Evolutionary conservation across 2,329 filamentous ascomycete species (phyloP), one percentile per base, ranked within the genome.

Genomic region (Aspergillus tubingensis): DNA sequence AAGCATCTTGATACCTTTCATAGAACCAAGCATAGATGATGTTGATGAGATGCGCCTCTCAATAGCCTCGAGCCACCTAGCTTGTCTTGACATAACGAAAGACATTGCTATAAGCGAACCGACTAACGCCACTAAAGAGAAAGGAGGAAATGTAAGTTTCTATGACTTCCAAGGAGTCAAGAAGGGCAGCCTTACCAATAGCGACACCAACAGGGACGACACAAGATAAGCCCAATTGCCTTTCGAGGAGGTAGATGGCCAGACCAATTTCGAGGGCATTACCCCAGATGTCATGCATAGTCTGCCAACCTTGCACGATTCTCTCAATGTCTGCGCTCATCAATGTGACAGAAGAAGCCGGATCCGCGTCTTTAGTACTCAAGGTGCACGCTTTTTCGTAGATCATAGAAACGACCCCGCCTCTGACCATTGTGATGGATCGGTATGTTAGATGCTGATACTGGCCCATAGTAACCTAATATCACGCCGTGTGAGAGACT

Each of bases 1-100:
- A 0, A 80, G 74, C 57, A 84, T 78, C 63, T 83, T 85, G 58
- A 84, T 75, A 17, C 78, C 79, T 63, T 83, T 84, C 72, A 85
- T 83, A 17, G 77, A 79, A 3, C 76, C 77, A 0, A 85, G 72
- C 64, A 82, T 79, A 4, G 76, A 76, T 5, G 80, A 74, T 0
- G 82, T 85, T 15, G 78, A 77, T 5, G 77, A 79, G 19, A 85
- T 79, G 2, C 82, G 79, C 25, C 72, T 72, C 65, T 85, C 77
- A 15, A 83, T 82, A 8, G 81, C 81, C 49, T 80, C 74, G 36
- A 84, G 75, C 83, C 83, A 85, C 15, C 71, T 65, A 5, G 76
- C 77, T 59, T 83, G 81, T 13, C 70, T 69, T 2, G 72, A 61
- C 19, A 77, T 74, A 3, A 78, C 74, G 49, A 77, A 74, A 5